Evolutionary conservation across 768 basidiomycete species (phyloP), one percentile per base, ranked within the genome.

Genomic region (Collybiopsis luxurians): DNA sequence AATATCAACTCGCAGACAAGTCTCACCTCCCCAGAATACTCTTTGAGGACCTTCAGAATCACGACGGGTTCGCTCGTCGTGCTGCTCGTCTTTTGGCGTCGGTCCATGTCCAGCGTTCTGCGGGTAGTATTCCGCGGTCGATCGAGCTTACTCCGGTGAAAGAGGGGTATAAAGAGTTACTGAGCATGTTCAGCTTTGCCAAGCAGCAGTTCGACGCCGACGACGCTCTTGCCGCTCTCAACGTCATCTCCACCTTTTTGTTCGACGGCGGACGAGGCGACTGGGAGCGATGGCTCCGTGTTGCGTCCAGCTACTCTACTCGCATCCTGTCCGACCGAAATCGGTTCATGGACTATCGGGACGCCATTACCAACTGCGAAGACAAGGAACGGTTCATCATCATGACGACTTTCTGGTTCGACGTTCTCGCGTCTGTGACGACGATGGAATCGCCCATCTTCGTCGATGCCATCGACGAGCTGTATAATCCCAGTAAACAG

Each of bases 351-450:
- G 74, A 76, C 24, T 75, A 79, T 9, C 71, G 72, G 53, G 74
- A 76, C 47, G 77, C 78, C 6, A 75, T 89, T 12, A 57, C 73
- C 31, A 55, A 59, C 15, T 83, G 80, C 61, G 60, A 66, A 21
- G 78, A 75, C 75, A 83, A 74, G 71, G 78, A 74, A 68, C 81
- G 72, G 36, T 92, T 92, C 70, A 85, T 92, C 66, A 79, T 92
- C 71, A 90, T 90, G 69, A 87, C 90, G 26, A 84, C 88, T 15
- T 84, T 92, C 55, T 93, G 91, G 91, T 91, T 92, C 68, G 91
- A 93, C 67, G 89, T 92, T 34, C 78, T 92, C 51, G 90, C 89
- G 6, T 83, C 86, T 1, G 80, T 87, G 50, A 89, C 90, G n/a
- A 84, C 80, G n/a, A 74, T 78, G 59, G 63, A 77, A 60, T 61